Base-by-base conservation (phyloP, 164 flowering plant genomes). In the Piper betle region DNA sequence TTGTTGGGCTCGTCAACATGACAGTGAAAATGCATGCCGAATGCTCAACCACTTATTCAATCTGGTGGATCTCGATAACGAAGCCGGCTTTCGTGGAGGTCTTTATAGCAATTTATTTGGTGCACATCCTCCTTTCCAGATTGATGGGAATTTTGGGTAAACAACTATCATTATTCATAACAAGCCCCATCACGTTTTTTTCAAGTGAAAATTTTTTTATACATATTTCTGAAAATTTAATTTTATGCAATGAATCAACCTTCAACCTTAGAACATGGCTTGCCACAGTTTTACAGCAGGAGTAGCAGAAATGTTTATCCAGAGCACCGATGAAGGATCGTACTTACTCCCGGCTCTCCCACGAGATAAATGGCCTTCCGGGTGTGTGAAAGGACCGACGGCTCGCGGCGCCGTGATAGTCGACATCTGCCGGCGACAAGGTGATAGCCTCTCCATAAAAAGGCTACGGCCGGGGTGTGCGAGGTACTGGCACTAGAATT, bases 51-150 rank as follows among this genome's bases (percentile, higher is more conserved):
- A 85, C 75, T 68, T 88, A 71, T 58, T 88, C 52, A 66, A 71
- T 64, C 71, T 87, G 81, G 95, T 87, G 53, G 95, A 91, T 68
- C 91, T 92, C 40, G 84, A 77, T 61, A 80, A 66, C 33, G 92
- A 81, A 74, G 62, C 59, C n/a, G 67, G 63, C 59, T 91, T 61
- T 43, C 82, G 84, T 75, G 95, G 98, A 63, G 98, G 98, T 37
- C 77, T 91, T n/a, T 88, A 91, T 56, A 84, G 91, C 71, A 91
- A 91, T 77, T 71, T 91, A 72, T 91, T 88, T 66, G 79, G 92
- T 52, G 95, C 98, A 54, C 98, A 87, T 69, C 95, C 91, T 62
- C 95, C 95, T 60, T 87, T 87, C 76, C 95, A 87, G 72, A 87
- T 87, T 65, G 95, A 87, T 69, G 91, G 83, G 52, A 87, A 91